Evolutionary conservation across 345 rosid genomes (phyloP).

Genomic region (Brassica cretica): DNA sequence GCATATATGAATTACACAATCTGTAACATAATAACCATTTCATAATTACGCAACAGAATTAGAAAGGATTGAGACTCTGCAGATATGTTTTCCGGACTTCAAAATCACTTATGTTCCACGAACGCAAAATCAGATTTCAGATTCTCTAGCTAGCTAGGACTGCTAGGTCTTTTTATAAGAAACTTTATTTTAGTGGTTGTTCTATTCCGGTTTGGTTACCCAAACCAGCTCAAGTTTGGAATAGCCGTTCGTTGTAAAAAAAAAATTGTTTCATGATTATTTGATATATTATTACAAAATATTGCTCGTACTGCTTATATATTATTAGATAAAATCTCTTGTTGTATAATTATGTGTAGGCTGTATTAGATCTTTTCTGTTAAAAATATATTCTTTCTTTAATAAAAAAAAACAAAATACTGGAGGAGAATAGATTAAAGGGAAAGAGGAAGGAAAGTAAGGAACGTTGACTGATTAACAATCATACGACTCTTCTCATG

Average conservation of each 20-base stretch:
- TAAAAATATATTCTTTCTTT: neutral
- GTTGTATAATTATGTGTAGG: neutral
- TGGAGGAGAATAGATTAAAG: neutral
- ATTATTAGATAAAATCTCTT: neutral
- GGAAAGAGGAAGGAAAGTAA: slow-evolving; percentile 14
- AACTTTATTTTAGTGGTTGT: too few species aligned
- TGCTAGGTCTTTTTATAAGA: too few species aligned
- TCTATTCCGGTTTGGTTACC: too few species aligned
- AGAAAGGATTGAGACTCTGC: too few species aligned
- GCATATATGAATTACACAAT: neutral
- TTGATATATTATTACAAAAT: neutral
- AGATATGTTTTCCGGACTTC: too few species aligned
- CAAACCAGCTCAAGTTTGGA: too few species aligned
- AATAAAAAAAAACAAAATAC: neutral
- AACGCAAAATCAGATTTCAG: too few species aligned
- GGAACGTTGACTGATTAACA: slow-evolving; percentile 20
- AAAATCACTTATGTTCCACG: too few species aligned
- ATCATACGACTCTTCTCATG: neutral
- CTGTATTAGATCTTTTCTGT: neutral
- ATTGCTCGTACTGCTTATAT: neutral
- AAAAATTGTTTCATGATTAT: too few species aligned
- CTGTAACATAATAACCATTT: neutral
- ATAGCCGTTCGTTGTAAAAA: too few species aligned
- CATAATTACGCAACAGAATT: too few species aligned
- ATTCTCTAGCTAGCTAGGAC: too few species aligned